Evolutionary conservation across 1,284 basidiomycete species (phyloP).

Genomic region (Trichosporon coremiiforme): DNA sequence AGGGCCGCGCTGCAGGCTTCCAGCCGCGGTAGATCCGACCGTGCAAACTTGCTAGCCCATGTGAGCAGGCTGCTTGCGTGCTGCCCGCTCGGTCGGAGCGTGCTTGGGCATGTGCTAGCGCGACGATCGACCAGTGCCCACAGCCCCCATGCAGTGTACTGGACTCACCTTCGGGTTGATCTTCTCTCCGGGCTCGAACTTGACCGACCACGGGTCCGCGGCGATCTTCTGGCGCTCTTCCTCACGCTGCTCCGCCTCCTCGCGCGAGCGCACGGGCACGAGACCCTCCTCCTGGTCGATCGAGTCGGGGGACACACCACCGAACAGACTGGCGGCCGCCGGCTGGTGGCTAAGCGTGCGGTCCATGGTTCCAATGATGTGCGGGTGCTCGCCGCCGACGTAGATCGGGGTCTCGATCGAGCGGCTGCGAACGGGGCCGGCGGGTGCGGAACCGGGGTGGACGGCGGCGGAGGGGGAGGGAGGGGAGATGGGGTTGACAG

Average conservation of each 20-base stretch:
- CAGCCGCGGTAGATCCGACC: background rate
- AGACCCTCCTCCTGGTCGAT: conserved; percentile 50
- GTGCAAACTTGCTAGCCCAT: background rate
- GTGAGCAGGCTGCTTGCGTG: background rate
- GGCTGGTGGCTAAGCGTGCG: conserved; percentile 29
- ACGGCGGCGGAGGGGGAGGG: too few relatives aligned
- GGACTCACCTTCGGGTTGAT: conserved; percentile 53
- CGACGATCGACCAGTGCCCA: too few relatives aligned
- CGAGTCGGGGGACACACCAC: conserved; percentile 45
- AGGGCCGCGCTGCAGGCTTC: background rate
- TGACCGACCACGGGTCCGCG: conserved; percentile 49
- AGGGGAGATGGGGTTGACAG: too few relatives aligned
- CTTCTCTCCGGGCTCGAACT: conserved; percentile 53
- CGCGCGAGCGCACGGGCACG: conserved; percentile 42
- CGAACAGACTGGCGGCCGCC: conserved; percentile 44
- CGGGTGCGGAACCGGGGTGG: too few relatives aligned
- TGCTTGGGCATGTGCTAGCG: background rate
- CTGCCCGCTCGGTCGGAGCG: background rate
- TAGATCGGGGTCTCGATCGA: too few relatives aligned
- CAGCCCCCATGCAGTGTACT: too few relatives aligned
- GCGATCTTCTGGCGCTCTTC: conserved; percentile 40
- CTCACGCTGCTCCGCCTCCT: conserved; percentile 48
- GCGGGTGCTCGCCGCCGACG: background rate
- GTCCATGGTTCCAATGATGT: background rate
- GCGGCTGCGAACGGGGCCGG: too few relatives aligned